These are phyloP conservation scores for Neurospora tetraspora DNA, from an alignment of 495 filamentous ascomycete species.

Conservation along the genomic window DNA sequence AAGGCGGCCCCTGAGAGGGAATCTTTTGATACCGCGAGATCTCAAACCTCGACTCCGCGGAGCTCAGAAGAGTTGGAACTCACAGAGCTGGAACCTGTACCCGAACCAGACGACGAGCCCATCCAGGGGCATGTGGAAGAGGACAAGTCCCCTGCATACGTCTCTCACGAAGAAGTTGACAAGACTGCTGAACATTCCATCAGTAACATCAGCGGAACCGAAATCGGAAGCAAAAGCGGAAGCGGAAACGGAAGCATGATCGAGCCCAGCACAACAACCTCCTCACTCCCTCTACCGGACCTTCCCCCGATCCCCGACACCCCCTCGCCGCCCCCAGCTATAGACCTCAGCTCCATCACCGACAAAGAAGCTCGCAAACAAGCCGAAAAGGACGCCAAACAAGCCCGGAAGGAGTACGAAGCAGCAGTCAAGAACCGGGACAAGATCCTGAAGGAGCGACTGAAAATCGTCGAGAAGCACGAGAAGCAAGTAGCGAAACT, in stretches of 20 bases:
- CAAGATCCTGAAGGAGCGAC: constrained; percentile 48
- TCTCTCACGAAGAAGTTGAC: background rate
- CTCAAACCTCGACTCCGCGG: constrained; percentile 17
- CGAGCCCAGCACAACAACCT: background rate
- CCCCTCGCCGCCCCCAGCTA: constrained; percentile 28
- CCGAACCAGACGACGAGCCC: background rate
- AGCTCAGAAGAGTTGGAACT: background rate
- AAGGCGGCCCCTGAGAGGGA: constrained; percentile 6
- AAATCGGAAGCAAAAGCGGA: background rate
- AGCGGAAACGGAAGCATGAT: background rate
- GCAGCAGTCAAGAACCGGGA: constrained; percentile 53
- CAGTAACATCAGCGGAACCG: background rate
- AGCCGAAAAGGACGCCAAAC: constrained; percentile 52
- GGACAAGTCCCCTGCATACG: background rate
- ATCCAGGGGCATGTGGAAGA: background rate
- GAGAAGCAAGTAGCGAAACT: constrained; percentile 37
- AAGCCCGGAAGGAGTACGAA: constrained; percentile 47
- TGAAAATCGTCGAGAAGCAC: constrained; percentile 45
- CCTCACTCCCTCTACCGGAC: background rate
- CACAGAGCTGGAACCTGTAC: background rate
- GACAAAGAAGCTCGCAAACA: constrained; percentile 55
- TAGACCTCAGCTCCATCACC: constrained; percentile 40
- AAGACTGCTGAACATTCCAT: background rate
- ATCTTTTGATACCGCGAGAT: constrained; percentile 5
- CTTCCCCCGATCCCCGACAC: constrained; percentile 35